Evolutionary conservation across 2,329 filamentous ascomycete species (phyloP).

Genomic region (Penicillium nordicum): DNA sequence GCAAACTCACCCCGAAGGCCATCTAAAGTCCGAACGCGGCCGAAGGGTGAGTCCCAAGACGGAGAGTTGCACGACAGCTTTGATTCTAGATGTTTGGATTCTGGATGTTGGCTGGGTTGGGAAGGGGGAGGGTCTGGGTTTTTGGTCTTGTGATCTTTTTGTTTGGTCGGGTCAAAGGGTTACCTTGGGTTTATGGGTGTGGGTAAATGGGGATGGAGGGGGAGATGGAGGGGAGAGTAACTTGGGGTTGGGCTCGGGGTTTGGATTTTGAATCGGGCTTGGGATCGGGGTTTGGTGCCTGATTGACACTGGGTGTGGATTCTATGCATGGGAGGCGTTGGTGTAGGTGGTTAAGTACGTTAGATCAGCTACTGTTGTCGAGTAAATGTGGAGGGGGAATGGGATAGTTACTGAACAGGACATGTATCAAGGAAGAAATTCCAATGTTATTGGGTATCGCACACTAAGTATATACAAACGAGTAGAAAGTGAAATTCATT

Average conservation of each 20-base stretch:
- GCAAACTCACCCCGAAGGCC: background rate
- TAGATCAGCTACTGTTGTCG: background rate
- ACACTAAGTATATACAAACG: constrained; percentile 2
- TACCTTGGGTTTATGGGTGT: background rate
- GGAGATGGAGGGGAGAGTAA: background rate
- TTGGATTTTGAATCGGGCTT: background rate
- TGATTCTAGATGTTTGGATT: background rate
- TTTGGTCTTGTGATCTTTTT: background rate
- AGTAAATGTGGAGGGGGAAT: background rate
- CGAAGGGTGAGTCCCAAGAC: background rate
- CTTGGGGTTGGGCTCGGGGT: background rate
- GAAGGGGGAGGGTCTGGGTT: constrained; percentile 1
- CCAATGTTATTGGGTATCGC: constrained; percentile 6
- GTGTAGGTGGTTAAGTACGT: background rate
- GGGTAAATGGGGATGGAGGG: background rate
- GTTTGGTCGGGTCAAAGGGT: background rate
- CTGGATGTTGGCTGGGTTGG: background rate
- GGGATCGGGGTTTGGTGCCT: background rate
- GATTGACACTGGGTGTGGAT: background rate
- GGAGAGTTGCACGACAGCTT: background rate
- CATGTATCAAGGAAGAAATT: background rate
- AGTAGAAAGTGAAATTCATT: background rate
- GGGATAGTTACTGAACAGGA: background rate
- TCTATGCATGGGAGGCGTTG: background rate
- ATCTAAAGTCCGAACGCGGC: background rate